Conservation (phyloP, 169 alveolate genomes). For the Eimeria sp. region DNA sequence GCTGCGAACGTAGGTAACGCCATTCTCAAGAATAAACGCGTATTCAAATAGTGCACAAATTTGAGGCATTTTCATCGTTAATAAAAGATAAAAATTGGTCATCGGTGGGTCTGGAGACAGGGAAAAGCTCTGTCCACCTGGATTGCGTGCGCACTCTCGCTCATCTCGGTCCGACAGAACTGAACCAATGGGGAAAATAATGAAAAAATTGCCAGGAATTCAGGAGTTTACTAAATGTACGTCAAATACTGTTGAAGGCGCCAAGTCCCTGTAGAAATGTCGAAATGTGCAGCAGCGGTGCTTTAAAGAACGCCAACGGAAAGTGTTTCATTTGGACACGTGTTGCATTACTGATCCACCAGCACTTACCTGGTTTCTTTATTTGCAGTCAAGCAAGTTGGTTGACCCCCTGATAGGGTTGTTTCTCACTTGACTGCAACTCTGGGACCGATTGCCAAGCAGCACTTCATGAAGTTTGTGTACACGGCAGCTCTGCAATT, state of each 20-base stretch:
- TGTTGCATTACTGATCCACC: too few relatives aligned
- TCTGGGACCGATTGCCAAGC: too few relatives aligned
- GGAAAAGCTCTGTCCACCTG: neutral
- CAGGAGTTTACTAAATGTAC: too few relatives aligned
- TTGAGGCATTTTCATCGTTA: neutral
- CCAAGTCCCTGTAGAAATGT: neutral
- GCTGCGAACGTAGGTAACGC: too few relatives aligned
- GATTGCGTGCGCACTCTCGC: neutral
- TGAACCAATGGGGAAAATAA: neutral
- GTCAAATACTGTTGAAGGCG: neutral
- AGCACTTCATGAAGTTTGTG: too few relatives aligned
- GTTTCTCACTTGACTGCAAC: too few relatives aligned
- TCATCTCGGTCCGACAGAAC: neutral
- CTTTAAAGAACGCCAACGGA: too few relatives aligned
- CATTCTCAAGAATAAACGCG: neutral
- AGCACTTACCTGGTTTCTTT: too few relatives aligned
- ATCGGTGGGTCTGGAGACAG: neutral
- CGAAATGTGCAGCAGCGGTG: neutral
- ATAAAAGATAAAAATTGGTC: neutral
- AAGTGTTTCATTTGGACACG: neutral
- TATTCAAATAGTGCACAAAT: neutral
- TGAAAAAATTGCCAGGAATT: neutral
- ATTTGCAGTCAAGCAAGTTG: too few relatives aligned
- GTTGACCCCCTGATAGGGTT: too few relatives aligned
- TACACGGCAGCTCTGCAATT: too few relatives aligned